Evolutionary conservation across 495 filamentous ascomycete species (phyloP), one percentile per base, ranked within the genome.

Genomic region (Talaromyces liani): DNA sequence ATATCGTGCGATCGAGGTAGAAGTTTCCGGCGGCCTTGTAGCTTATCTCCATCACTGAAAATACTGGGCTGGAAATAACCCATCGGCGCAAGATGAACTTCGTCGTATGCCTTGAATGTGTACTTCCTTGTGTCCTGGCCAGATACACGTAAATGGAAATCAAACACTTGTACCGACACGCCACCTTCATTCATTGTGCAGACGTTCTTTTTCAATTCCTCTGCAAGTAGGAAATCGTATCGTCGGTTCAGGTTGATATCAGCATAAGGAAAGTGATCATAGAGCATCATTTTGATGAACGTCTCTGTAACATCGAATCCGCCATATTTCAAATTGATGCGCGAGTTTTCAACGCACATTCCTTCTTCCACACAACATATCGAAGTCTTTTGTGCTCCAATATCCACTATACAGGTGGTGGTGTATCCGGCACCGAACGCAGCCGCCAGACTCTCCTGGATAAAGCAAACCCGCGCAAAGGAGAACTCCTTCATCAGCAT

Each of bases 301-400:
- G 91, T 89, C 69, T 96, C 92, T 2, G 95, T 98, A 49, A 97
- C 89, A 75, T 98, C 94, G 58, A 80, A 83, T 2, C 94, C 95
- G 56, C 94, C 94, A 67, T 88, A 96, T 73, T 98, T 98, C 57
- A 98, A 79, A 70, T 98, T 98, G 65, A 98, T 81, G 2, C 88
- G 82, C 5, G 94, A 98, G 66, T 96, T 92, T 65, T 96, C 93
- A 31, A 96, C 79, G 71, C 89, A 92, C 80, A 98, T 89, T 12
- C 94, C 94, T 71, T 98, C 94, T 69, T 98, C 94, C 29, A 98
- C 95, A 69, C 94, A 98, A 68, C 92, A 92, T 41, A 98, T 91
- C 2, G 95, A 97, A 3, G 94, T 98, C 80, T 98, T 98, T 75
- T 98, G 92, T 3, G 94, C 95, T 18, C 94, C 94, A 49, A 98